phyloP scores from a whole-genome alignment of 345 rosid species.

The Isatis tinctoria region DNA sequence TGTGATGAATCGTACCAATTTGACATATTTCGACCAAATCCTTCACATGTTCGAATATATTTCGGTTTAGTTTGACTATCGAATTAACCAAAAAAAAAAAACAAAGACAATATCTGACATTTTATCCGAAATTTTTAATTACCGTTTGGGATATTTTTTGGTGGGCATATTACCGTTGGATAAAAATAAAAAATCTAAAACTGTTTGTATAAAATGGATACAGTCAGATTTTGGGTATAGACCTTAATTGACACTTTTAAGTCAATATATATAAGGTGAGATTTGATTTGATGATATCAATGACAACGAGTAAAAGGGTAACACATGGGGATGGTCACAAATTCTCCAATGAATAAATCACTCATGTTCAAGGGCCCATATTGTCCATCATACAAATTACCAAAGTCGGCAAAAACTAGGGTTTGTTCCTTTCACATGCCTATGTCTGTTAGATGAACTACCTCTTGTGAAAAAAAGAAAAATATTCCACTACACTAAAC shows the following conservation, averaged over 20 bases:
- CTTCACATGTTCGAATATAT: not conserved
- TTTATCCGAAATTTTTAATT: not conserved
- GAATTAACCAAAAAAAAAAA: not conserved
- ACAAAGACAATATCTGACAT: not conserved
- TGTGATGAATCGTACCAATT: not conserved
- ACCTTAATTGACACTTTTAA: no score
- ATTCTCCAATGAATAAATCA: constrained; percentile 27
- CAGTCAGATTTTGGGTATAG: not conserved
- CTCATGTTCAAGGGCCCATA: constrained; percentile 37
- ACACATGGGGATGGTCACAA: constrained; percentile 41
- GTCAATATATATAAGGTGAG: constrained; percentile 26
- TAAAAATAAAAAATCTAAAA: not conserved
- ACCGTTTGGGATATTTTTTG: not conserved
- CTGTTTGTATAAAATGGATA: not conserved
- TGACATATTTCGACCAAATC: not conserved
- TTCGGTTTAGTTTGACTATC: not conserved
- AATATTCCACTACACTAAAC: not conserved
- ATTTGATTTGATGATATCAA: not conserved
- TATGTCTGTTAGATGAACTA: constrained; percentile 34
- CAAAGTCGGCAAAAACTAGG: constrained; percentile 33
- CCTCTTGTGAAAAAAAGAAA: not conserved
- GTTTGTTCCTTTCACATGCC: constrained; percentile 40
- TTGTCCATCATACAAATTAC: constrained; percentile 25
- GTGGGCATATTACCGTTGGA: not conserved
- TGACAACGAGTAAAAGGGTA: constrained; percentile 25